Evolutionary conservation across 805 yeast genomes (phyloP), one percentile per base, ranked within the genome.

Genomic region (Kodamaea kaohsiungensis): DNA sequence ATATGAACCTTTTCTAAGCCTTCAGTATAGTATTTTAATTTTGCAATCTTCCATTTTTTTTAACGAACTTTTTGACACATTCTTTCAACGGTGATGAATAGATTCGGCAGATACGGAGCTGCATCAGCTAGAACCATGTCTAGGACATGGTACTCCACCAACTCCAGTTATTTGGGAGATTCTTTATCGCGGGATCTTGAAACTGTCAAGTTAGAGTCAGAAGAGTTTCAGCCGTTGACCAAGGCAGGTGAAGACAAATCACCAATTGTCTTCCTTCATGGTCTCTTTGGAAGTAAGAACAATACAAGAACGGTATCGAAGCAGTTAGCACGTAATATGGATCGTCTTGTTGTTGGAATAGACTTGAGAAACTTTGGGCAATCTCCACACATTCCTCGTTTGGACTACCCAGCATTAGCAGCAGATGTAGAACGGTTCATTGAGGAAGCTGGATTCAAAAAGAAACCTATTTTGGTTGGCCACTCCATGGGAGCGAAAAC

Each of bases 401-500:
- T 89, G 62, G 92, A 88, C 64, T 92, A 92, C 68, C 87, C 88
- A 0, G 75, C 92, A 1, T 75, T 93, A 73, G 87, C 97, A 0
- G 86, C 89, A 0, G 99, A 93, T 67, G 91, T 93, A n/a, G 91
- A 86, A 59, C 62, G 71, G 16, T 93, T 91, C 65, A 79, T 92
- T 9, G 62, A 65, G 0, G 81, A 80, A 2, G 75, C 78, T 7
- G 59, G 68, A 2, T 60, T 78, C 46, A 59, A 54, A 19, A 60
- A 65, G 10, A 77, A 80, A 49, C 87, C 89, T 0, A 81, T 88
- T n/a, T 55, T 88, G 16, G 72, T 88, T 15, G 96, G 96, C 0
- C 95, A 88, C 66, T 87, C 93, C 0, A 87, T 89, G 95, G 99
- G 99, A 6, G 99, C 96, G 3, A 92, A 93, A 64, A 81, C 93